A percentile compares a stretch with the other conserved stretches of the same genome.
Conservation (phyloP, 208 protist species). For the Trypanosoma congolense region DNA sequence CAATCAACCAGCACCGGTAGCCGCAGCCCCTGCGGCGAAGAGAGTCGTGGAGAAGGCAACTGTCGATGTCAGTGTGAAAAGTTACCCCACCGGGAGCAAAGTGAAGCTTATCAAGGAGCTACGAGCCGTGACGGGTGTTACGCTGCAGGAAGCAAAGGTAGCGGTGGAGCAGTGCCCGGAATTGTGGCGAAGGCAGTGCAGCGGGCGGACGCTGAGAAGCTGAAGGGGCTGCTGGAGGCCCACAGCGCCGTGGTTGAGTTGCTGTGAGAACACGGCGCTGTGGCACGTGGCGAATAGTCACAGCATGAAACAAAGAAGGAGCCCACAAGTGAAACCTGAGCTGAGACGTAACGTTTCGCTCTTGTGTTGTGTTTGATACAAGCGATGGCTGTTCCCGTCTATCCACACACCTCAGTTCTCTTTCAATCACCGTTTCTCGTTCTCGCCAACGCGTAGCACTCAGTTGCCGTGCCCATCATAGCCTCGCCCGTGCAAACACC, state of each 20-base stretch:
- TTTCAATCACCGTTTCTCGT: no score
- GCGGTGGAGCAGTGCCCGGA: constrained; percentile 31
- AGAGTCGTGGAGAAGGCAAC: constrained; percentile 19
- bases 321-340: no score
- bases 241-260: constrained; percentile 31
- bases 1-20: neutral
- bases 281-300: neutral
- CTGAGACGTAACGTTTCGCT: no score
- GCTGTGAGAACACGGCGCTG: constrained; percentile 6
- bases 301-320: neutral
- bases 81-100: constrained; percentile 25
- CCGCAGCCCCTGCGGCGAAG: constrained; percentile 9
- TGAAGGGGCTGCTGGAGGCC: constrained; percentile 22
- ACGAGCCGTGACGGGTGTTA: constrained; percentile 21
- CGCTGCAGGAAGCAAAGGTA: constrained; percentile 28
- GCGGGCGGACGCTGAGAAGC: constrained; percentile 29
- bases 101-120: constrained; percentile 41
- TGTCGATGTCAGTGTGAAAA: constrained; percentile 25
- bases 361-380: no score
- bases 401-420: no score
- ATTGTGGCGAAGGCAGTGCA: constrained; percentile 21
- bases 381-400: no score
- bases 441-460: no score
- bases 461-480: no score
- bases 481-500: no score